Conservation (phyloP, 352 stramenopile species). For the Pythium sukuiense region DNA sequence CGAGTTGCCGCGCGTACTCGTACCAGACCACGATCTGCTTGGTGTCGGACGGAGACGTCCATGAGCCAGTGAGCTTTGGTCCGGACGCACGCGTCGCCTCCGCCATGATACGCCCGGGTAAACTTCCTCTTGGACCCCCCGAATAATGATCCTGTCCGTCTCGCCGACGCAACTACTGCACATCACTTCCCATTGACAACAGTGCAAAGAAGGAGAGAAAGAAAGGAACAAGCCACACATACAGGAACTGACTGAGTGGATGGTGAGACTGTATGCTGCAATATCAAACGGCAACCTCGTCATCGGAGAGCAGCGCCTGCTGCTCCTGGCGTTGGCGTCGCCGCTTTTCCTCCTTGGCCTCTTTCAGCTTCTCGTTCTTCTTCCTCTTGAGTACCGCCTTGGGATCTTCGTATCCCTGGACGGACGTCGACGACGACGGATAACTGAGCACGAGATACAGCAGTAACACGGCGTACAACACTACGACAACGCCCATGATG, state of each 20-base stretch:
- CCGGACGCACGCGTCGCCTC: background rate
- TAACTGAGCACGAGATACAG: conserved; percentile 61
- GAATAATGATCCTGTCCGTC: too few relatives aligned
- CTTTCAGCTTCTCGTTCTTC: conserved; percentile 6
- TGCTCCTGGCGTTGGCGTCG: conserved; percentile 12
- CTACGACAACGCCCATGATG: conserved; percentile 20
- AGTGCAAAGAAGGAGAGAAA: too few relatives aligned
- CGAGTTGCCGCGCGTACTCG: background rate
- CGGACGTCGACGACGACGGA: conserved; percentile 26
- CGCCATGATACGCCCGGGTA: background rate
- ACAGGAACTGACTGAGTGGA: background rate
- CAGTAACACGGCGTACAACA: conserved; percentile 45
- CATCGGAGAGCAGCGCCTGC: conserved; percentile 16
- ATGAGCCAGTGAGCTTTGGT: background rate
- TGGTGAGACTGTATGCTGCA: background rate
- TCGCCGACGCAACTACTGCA: too few relatives aligned
- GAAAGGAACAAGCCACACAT: too few relatives aligned
- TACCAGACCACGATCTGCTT: background rate
- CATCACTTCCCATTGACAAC: too few relatives aligned
- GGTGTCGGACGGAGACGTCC: background rate
- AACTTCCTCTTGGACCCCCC: background rate
- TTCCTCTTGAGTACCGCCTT: conserved; percentile 7
- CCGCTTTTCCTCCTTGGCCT: conserved; percentile 10
- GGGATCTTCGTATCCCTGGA: conserved; percentile 22
- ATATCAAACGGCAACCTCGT: conserved; percentile 24